phyloP scores from a whole-genome alignment of 768 basidiomycete genomes.

The Naganishia antarctica region DNA sequence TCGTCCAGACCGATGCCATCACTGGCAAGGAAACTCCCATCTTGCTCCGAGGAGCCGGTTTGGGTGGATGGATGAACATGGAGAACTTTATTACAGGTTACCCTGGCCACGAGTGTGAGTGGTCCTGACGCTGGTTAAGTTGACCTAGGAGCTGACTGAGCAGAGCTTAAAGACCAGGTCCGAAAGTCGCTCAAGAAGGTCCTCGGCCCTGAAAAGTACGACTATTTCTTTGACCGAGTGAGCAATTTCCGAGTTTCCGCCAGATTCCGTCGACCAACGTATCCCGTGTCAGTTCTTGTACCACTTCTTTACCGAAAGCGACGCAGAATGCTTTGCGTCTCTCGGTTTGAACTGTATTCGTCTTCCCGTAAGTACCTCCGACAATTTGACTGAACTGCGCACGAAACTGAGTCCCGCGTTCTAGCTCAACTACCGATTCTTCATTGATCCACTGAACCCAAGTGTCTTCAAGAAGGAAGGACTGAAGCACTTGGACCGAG shows the following conservation, averaged over 20 bases:
- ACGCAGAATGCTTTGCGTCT: conserved; percentile 70
- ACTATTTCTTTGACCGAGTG: conserved; percentile 80
- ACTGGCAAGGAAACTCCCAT: conserved; percentile 23
- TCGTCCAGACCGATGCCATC: conserved; percentile 23
- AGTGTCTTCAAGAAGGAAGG: conserved; percentile 67
- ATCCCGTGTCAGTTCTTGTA: conserved; percentile 62
- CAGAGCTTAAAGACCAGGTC: conserved; percentile 53
- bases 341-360: conserved; percentile 77
- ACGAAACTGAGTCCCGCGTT: background rate
- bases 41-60: conserved; percentile 27
- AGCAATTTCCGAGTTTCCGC: conserved; percentile 13
- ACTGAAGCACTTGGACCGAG: conserved; percentile 78
- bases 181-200: conserved; percentile 64
- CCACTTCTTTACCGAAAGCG: conserved; percentile 72
- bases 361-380: conserved; percentile 32
- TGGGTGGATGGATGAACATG: conserved; percentile 46
- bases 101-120: conserved; percentile 68
- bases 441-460: conserved; percentile 68
- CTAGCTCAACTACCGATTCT: conserved; percentile 42
- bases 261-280: background rate
- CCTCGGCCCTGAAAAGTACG: conserved; percentile 62
- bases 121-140: too few species aligned
- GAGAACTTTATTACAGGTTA: conserved; percentile 55
- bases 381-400: background rate
- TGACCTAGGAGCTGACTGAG: too few species aligned